Percentiles rank a stretch among this genome's conserved stretches.
phyloP scores from a whole-genome alignment of 2,329 filamentous ascomycete species.

The Teratosphaeria epicoccoides region DNA sequence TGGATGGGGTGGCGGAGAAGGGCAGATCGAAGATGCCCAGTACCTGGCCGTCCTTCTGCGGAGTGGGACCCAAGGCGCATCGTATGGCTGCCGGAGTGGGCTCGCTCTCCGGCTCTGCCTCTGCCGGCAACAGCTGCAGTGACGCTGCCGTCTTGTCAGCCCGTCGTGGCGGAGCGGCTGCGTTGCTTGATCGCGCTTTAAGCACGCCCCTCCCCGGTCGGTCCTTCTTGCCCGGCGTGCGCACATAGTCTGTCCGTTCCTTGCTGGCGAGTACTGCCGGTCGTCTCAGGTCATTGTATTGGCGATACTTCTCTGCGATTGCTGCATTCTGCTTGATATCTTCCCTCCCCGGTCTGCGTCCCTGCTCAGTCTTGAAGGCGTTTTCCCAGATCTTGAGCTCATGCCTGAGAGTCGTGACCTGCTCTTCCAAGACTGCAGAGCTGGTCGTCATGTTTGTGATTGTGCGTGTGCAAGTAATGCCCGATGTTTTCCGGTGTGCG shows the following conservation, averaged over 20 bases:
- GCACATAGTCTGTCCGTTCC: not conserved
- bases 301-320: conserved; percentile 66
- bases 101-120: conserved; percentile 21
- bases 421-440: not conserved
- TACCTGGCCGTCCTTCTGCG: conserved; percentile 66
- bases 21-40: conserved; percentile 68
- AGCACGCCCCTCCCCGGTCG: not conserved
- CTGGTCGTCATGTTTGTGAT: not conserved
- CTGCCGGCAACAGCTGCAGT: conserved; percentile 4
- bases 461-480: no score
- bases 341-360: conserved; percentile 57
- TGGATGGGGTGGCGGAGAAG: conserved; percentile 40
- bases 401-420: conserved; percentile 1
- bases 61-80: conserved; percentile 56
- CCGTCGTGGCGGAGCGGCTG: not conserved
- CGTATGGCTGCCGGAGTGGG: conserved; percentile 24
- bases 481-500: no score
- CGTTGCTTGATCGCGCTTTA: conserved; percentile 10
- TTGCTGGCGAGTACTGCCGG: conserved; percentile 26
- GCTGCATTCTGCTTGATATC: conserved; percentile 64
- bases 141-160: not conserved
- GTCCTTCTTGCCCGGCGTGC: not conserved
- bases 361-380: conserved; percentile 51
- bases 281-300: conserved; percentile 58
- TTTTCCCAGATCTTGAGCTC: conserved; percentile 68